Evolutionary conservation across 78 protist species (phyloP).

Genomic region (Dictyostelium intermedium): DNA sequence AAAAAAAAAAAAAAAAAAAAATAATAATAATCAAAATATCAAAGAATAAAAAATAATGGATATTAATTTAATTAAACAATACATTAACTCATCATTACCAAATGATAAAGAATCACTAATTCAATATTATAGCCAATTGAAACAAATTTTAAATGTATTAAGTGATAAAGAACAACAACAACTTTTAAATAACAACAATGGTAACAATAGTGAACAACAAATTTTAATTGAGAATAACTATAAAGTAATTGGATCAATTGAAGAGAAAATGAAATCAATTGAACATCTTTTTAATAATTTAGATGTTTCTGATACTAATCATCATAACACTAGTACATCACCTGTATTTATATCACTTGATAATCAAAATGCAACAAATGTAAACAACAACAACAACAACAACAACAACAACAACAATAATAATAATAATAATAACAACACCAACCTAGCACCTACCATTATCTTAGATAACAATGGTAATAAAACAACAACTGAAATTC

Average conservation of each 20-base stretch:
- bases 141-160: constrained; percentile 31
- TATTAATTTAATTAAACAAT: constrained; percentile 19
- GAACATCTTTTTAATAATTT: constrained; percentile 28
- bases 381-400: not conserved
- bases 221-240: not conserved
- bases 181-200: not conserved
- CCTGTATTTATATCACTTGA: not conserved
- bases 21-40: not conserved
- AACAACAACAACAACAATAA: not conserved
- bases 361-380: not conserved
- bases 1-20: not conserved
- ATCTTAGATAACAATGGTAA: not conserved
- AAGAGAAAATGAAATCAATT: constrained; percentile 43
- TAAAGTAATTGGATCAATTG: constrained; percentile 27
- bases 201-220: not conserved
- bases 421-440: not conserved
- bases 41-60: not conserved
- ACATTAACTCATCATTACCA: constrained; percentile 6
- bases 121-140: constrained; percentile 34
- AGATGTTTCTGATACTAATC: not conserved
- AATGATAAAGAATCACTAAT: constrained; percentile 7
- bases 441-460: not conserved
- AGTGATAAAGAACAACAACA: constrained; percentile 11
- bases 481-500: not conserved
- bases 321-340: not conserved